A percentile compares a stretch with the other conserved stretches of the same genome.
phyloP scores from a whole-genome alignment of 805 yeast genomes.

The Brettanomyces sp. region DNA sequence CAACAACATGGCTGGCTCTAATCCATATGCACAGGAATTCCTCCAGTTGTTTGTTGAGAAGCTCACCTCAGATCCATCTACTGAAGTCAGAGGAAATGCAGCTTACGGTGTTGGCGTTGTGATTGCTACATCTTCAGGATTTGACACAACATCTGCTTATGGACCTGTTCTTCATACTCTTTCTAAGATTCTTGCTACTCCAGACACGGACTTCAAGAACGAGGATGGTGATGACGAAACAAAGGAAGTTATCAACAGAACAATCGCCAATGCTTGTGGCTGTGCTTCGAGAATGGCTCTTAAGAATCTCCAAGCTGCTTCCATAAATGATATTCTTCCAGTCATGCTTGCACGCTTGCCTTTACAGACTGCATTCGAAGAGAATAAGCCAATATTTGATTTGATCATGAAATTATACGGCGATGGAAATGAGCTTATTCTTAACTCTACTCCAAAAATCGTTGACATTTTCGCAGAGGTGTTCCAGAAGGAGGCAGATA shows the following conservation, averaged over 20 bases:
- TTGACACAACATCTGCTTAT: slow-evolving; percentile 54
- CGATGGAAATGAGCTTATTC: slow-evolving; percentile 44
- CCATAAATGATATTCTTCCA: slow-evolving; percentile 69
- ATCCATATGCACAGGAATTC: slow-evolving; percentile 63
- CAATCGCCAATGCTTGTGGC: slow-evolving; percentile 92
- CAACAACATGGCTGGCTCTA: slow-evolving; percentile 55
- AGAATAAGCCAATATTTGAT: slow-evolving; percentile 82
- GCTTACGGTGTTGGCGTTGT: slow-evolving; percentile 92
- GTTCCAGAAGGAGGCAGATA: slow-evolving; percentile 67
- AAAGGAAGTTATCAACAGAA: slow-evolving; percentile 69
- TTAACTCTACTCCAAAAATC: slow-evolving; percentile 49
- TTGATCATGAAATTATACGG: slow-evolving; percentile 60
- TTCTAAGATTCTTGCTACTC: slow-evolving; percentile 67
- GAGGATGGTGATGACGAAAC: slow-evolving; percentile 70
- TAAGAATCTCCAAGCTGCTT: slow-evolving; percentile 63
- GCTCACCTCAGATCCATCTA: slow-evolving; percentile 63
- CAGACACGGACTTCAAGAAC: slow-evolving; percentile 58
- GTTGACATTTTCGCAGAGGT: slow-evolving; percentile 62
- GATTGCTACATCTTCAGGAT: slow-evolving; percentile 35
- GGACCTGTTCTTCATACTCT: slow-evolving; percentile 58
- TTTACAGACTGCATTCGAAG: slow-evolving; percentile 80
- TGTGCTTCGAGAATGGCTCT: slow-evolving; percentile 90
- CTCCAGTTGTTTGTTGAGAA: slow-evolving; percentile 57
- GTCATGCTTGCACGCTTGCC: slow-evolving; percentile 73
- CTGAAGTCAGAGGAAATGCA: slow-evolving; percentile 89